phyloP scores from a whole-genome alignment of 371 early-diverging fungal genomes.

The Mucor plumbeus region DNA sequence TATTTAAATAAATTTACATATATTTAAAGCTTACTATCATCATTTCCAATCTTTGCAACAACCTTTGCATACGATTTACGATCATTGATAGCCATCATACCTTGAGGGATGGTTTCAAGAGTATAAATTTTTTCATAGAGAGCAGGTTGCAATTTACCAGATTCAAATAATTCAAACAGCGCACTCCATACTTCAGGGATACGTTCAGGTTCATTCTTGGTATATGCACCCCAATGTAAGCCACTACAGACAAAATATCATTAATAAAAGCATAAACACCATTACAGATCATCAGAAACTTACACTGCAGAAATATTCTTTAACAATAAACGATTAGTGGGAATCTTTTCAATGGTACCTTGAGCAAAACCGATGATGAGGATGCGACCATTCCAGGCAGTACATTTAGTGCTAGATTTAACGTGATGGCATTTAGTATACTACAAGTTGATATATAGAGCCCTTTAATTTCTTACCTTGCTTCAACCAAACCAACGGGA shows the following conservation, averaged over 20 bases:
- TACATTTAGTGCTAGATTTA: conserved; percentile 62
- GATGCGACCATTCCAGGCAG: conserved; percentile 88
- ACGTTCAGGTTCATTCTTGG: conserved; percentile 65
- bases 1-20: conserved; percentile 32
- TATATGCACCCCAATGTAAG: conserved; percentile 81
- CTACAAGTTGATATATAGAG: not conserved
- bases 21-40: conserved; percentile 57
- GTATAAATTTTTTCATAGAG: conserved; percentile 75
- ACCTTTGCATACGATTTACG: conserved; percentile 87
- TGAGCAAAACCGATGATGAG: conserved; percentile 89
- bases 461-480: conserved; percentile 40
- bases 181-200: conserved; percentile 76
- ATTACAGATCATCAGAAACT: conserved; percentile 2
- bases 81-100: conserved; percentile 71
- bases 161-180: conserved; percentile 69
- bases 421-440: not conserved
- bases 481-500: conserved; percentile 78
- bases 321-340: conserved; percentile 81
- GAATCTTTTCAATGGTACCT: conserved; percentile 81
- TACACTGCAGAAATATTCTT: conserved; percentile 76
- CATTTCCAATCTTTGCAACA: conserved; percentile 51
- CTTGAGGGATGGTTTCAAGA: conserved; percentile 69
- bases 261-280: not conserved
- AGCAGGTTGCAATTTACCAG: conserved; percentile 69
- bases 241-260: conserved; percentile 30